Base-by-base conservation (phyloP, 1,284 basidiomycete genomes). In the Heterobasidion occidentale region DNA sequence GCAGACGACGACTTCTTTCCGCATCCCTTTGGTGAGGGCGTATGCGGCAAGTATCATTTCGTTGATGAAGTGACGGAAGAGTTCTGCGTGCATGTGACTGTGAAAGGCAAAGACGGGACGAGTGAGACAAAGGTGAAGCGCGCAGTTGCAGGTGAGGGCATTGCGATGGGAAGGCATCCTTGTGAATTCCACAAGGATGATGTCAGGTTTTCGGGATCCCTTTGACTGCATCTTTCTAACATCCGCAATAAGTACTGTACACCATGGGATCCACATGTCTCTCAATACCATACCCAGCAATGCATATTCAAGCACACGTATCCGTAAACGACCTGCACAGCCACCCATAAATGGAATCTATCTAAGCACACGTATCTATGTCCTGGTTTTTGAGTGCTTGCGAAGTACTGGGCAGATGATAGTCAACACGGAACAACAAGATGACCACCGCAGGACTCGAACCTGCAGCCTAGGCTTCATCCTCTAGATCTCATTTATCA, bases 391-490 rank as follows among this genome's bases (percentile, higher is more conserved):
- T 27, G 27, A 27, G 27, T 4, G 27, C 27, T 27, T 27, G 27
- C 27, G 4, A 27, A 27, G 27, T 27, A 5, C 27, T 27, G 27
- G 5, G 27, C 27, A 27, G 27, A 27, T 27, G 27, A 27, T 27
- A 4, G 27, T 27, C 27, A 27, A 27, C 1, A 27, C 27, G 4
- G 27, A 27, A 27, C 27, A 27, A 27, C 6, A 27, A 27, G 27
- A 27, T 82, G 80, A 84, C 83, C 82, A 84, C 83, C 80, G 84
- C 83, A 88, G 84, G 86, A 86, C 85, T 89, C 86, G 86, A 89
- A 89, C 86, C 85, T 86, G 84, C 85, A 87, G 83, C 84, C 84
- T 6, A 27, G 27, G 5, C 27, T 27, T 27, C 27, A 27, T 27
- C 27, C 27, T 27, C 19, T 19, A 19, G 19, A 19, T 19, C 27